Base-by-base conservation (phyloP, 2,329 filamentous ascomycete genomes). In the Acrocalymma vagum region DNA sequence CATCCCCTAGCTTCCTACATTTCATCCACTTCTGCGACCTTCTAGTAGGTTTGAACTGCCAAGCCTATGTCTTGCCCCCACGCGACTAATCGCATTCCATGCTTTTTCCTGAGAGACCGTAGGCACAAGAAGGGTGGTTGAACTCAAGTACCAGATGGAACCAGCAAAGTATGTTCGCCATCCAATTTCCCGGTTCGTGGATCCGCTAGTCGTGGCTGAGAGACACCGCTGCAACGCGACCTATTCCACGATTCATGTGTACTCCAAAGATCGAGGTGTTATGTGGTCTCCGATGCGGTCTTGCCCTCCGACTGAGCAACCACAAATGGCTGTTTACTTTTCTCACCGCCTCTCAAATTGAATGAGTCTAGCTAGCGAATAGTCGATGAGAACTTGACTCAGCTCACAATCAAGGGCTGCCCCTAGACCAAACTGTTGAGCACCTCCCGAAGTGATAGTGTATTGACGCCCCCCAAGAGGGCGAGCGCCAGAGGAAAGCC, bases 41-140 rank as follows among this genome's bases (percentile, higher is more conserved):
- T 43, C 43, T 57, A 43, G 43, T 23, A 36, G 15, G 24, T 45
- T 42, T 47, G 17, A 28, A 28, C 29, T 35, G 56, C 56, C 61
- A 58, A 62, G 53, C 22, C 31, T 41, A 40, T 37, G 60, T 56
- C 62, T 63, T 45, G 45, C 29, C 30, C 33, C 52, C 62, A 66
- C 60, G 63, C 59, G 63, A 58, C 28, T 26, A 37, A 42, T 45
- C 46, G 44, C 43, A 55, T 45, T 45, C 53, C 45, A 50, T 56
- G 42, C 53, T 48, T 42, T 44, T 51, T 42, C n/a, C 31, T 36
- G 34, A 24, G 20, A 35, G 21, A 24, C 13, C 42, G 36, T 26
- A 24, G 33, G 17, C 32, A 37, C 42, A 38, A 34, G 35, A 43
- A 42, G 24, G 50, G 48, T 21, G 45, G 34, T 53, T 29, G 45